Conservation (phyloP, 495 filamentous ascomycete species). For the Neurospora hispaniola region DNA sequence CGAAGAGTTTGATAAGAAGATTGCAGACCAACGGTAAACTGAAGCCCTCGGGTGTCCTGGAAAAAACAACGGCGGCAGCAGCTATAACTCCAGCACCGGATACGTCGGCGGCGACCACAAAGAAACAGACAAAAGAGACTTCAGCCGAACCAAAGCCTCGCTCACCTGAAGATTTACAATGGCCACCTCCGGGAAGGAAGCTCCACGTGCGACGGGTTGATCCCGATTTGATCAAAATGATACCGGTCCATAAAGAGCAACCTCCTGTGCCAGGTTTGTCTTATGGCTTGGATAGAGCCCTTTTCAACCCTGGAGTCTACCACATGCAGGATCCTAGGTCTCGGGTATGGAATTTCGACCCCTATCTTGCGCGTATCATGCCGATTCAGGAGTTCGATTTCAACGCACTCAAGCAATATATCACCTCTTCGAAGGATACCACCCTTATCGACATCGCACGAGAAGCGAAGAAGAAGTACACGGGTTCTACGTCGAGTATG, state of each 20-base stretch:
- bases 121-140: not conserved
- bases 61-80: not conserved
- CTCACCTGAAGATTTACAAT: constrained; percentile 3
- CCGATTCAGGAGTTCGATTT: constrained; percentile 88
- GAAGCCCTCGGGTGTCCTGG: not conserved
- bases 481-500: constrained; percentile 95
- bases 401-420: constrained; percentile 66
- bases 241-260: constrained; percentile 39
- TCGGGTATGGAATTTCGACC: constrained; percentile 89
- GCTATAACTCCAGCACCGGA: constrained; percentile 13
- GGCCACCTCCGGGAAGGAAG: not conserved
- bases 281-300: constrained; percentile 75
- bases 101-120: constrained; percentile 1
- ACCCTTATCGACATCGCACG: constrained; percentile 55
- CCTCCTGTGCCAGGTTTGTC: constrained; percentile 58
- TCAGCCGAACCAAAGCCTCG: not conserved
- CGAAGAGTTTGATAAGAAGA: not conserved
- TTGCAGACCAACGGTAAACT: not conserved
- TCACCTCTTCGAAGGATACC: constrained; percentile 79
- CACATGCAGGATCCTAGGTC: constrained; percentile 83
- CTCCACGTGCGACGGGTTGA: constrained; percentile 16
- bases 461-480: constrained; percentile 64
- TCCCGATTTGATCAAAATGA: constrained; percentile 18
- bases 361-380: constrained; percentile 85
- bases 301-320: constrained; percentile 95